phyloP scores from a whole-genome alignment of 805 yeast genomes.

The Yarrowia hollandica region DNA sequence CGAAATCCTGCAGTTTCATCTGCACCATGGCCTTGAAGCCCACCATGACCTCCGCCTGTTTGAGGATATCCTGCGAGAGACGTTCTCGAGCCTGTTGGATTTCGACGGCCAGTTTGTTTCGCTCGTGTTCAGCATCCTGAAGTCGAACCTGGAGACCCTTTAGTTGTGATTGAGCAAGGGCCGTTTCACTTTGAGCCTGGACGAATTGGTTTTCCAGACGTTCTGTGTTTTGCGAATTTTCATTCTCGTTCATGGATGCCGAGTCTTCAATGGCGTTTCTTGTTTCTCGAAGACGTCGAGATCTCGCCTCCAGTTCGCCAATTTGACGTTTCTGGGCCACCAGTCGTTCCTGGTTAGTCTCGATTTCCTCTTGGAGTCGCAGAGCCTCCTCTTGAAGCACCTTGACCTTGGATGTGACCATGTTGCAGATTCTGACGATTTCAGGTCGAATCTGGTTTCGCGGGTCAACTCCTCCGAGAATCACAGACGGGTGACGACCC shows the following conservation, averaged over 20 bases:
- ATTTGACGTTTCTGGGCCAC: conserved; percentile 20
- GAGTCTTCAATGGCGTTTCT: conserved; percentile 17
- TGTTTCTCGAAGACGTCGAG: conserved; percentile 17
- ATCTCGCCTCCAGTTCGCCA: conserved; percentile 15
- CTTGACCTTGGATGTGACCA: conserved; percentile 50
- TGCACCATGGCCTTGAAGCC: conserved; percentile 16
- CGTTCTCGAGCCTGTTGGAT: conserved; percentile 15
- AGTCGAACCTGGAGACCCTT: conserved; percentile 22
- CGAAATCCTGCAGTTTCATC: conserved; percentile 10
- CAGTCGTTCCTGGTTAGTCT: conserved; percentile 40
- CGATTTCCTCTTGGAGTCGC: conserved; percentile 58
- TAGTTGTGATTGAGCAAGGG: conserved; percentile 8
- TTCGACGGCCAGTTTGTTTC: conserved; percentile 12
- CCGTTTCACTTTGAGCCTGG: conserved; percentile 19
- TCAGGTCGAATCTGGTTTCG: conserved; percentile 43
- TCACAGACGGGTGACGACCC: conserved; percentile 49
- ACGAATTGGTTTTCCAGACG: conserved; percentile 20
- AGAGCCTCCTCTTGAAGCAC: conserved; percentile 57
- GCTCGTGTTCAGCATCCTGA: conserved; percentile 15
- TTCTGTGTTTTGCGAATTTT: conserved; percentile 17
- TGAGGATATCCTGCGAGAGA: conserved; percentile 8
- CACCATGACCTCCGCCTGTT: conserved; percentile 23
- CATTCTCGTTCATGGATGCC: conserved; percentile 20
- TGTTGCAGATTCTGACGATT: conserved; percentile 49
- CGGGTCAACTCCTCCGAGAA: conserved; percentile 46